A percentile compares a stretch with the other conserved stretches of the same genome.
Conservation (phyloP, 768 basidiomycete species). For the Boletus bicolor region DNA sequence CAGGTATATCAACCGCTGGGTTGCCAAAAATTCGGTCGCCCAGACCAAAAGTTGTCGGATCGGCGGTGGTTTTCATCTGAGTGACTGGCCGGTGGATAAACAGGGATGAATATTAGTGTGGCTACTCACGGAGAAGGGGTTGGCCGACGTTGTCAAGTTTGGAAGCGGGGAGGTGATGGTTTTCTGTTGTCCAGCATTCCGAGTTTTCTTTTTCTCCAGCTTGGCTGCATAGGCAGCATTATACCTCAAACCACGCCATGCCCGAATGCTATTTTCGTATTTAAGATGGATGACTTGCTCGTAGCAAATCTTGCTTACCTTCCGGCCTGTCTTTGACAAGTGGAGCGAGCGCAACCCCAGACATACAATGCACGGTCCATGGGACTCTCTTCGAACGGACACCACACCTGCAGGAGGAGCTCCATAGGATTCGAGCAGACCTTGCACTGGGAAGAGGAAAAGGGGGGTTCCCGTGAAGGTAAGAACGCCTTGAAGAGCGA, state of each 20-base stretch:
- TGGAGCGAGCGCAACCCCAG: slow-evolving; percentile 71
- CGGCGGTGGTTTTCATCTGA: slow-evolving; percentile 27
- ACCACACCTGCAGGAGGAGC: slow-evolving; percentile 85
- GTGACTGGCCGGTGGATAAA: slow-evolving; percentile 1
- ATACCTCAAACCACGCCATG: slow-evolving; percentile 72
- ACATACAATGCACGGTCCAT: slow-evolving; percentile 84
- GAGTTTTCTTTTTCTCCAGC: slow-evolving; percentile 53
- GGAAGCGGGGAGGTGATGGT: slow-evolving; percentile 31
- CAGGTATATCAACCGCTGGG: slow-evolving; percentile 14
- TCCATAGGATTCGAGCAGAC: slow-evolving; percentile 73
- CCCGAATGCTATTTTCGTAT: slow-evolving; percentile 56
- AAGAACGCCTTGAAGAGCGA: slow-evolving; percentile 66
- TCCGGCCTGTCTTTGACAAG: slow-evolving; percentile 73
- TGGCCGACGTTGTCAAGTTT: slow-evolving; percentile 37
- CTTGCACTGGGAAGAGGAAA: slow-evolving; percentile 67
- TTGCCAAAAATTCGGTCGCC: slow-evolving; percentile 68
- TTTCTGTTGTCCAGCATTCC: slow-evolving; percentile 38
- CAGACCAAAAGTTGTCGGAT: slow-evolving; percentile 46
- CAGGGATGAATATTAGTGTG: background rate
- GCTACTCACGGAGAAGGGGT: slow-evolving; percentile 69
- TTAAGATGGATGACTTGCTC: slow-evolving; percentile 11
- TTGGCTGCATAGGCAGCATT: slow-evolving; percentile 76
- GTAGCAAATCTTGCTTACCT: slow-evolving; percentile 50
- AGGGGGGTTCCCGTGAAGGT: slow-evolving; percentile 55
- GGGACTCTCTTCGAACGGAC: slow-evolving; percentile 80